Base-by-base conservation (phyloP, 805 yeast species). In the Groenewaldozyma salmanticensis region DNA sequence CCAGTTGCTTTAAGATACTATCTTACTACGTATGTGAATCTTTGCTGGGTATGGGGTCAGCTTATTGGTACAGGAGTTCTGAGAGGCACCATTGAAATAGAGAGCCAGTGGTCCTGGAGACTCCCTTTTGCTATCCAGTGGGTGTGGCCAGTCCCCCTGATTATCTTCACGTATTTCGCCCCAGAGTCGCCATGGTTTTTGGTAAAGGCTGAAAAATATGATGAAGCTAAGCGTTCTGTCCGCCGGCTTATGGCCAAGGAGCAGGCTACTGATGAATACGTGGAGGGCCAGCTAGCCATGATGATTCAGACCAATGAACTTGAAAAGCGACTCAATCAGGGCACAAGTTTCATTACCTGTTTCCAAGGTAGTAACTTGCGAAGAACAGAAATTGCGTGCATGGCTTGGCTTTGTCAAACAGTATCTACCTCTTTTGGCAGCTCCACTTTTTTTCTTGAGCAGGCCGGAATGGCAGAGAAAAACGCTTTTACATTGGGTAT, bases 151-250 rank as follows among this genome's bases (percentile, higher is more conserved):
- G 15, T 42, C 21, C 52, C 47, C 18, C 40, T 48, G 31, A 35
- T 38, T 31, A 27, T 46, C 22, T 36, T 38, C 13, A 45, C 69
- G 71, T 13, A 77, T 76, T 31, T 69, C 31, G 81, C 80, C 6
- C 60, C 60, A 4, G 80, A 75, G 42, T 70, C 76, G 5, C 81
- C 81, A 21, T 70, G 74, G 70, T 75, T 75, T 73, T 55, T 73
- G 35, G 67, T 69, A 3, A 64, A 66, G 41, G 62, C 64, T 44
- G 68, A 66, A 2, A 58, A 56, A 42, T 34, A 53, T 16, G 61
- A 59, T 0, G 67, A 70, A 9, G 81, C 81, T 4, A 64, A 60
- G 55, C 37, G 55, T 42, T 58, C 24, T 17, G 17, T 37, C 3
- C 24, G 27, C 16, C 19, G 40, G 13, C 32, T 35, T 19, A 21